Evolutionary conservation across 176 grass and related monocot genomes (phyloP).

Genomic region (Avena atlantica): DNA sequence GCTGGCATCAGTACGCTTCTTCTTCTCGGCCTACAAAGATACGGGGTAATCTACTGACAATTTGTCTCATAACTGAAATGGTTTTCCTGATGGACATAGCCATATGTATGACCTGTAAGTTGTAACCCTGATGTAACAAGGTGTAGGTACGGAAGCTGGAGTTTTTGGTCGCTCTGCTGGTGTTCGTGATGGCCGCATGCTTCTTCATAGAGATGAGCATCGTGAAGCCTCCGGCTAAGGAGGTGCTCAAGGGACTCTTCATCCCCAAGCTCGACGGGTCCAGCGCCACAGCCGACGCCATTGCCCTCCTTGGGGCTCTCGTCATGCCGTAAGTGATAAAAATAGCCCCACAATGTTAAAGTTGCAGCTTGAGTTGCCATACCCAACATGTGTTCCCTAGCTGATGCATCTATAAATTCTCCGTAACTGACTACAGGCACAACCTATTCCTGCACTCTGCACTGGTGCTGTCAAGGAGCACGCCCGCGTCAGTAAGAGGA

Average conservation of each 20-base stretch:
- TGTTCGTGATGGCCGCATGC: slow-evolving; percentile 71
- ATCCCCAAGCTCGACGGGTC: slow-evolving; percentile 57
- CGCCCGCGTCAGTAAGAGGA: slow-evolving; percentile 66
- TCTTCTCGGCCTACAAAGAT: slow-evolving; percentile 79
- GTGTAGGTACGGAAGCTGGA: slow-evolving; percentile 74
- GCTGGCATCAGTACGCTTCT: slow-evolving; percentile 82
- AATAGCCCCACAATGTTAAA: background rate
- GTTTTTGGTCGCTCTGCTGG: slow-evolving; percentile 59
- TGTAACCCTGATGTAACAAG: background rate
- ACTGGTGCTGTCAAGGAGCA: slow-evolving; percentile 84
- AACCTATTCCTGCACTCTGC: slow-evolving; percentile 94
- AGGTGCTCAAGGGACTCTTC: slow-evolving; percentile 76
- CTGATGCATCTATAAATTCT: too few relatives aligned
- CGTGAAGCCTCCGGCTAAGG: slow-evolving; percentile 64
- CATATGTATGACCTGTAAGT: background rate
- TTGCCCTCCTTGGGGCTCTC: slow-evolving; percentile 83
- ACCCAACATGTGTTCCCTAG: too few relatives aligned
- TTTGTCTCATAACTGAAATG: background rate
- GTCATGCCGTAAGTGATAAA: slow-evolving; percentile 76
- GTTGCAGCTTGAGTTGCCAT: background rate
- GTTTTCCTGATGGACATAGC: background rate
- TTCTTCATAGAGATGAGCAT: slow-evolving; percentile 81
- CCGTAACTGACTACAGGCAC: slow-evolving; percentile 48
- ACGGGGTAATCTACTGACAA: slow-evolving; percentile 58
- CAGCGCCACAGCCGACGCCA: slow-evolving; percentile 69